phyloP scores from a whole-genome alignment of 2,329 filamentous ascomycete species.

The Lomentospora prolificans region DNA sequence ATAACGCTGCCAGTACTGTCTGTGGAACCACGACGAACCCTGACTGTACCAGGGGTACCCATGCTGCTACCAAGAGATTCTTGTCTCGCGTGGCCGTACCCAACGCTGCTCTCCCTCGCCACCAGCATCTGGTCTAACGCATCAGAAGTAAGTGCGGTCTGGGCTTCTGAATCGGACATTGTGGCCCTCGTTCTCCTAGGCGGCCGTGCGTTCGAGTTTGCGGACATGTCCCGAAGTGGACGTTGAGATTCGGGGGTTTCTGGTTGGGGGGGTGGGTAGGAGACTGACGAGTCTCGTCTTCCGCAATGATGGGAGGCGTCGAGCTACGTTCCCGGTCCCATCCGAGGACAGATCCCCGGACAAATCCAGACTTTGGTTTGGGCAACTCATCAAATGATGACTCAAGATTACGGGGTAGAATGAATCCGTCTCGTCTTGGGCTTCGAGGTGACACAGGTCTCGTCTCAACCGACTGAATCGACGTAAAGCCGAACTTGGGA shows the following conservation, averaged over 20 bases:
- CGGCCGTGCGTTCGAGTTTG: conserved; percentile 37
- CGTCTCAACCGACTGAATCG: conserved; percentile 35
- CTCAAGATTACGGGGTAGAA: conserved; percentile 39
- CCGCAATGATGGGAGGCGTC: conserved; percentile 38
- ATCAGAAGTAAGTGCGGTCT: conserved; percentile 74
- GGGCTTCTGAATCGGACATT: conserved; percentile 41
- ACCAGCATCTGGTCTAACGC: conserved; percentile 69
- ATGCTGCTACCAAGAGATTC: conserved; percentile 25
- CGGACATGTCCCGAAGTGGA: conserved; percentile 54
- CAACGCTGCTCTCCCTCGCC: conserved; percentile 29
- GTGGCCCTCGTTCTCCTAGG: conserved; percentile 23
- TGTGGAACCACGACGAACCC: conserved; percentile 32
- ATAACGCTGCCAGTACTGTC: conserved; percentile 38
- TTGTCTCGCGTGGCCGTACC: conserved; percentile 23
- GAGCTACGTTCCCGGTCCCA: conserved; percentile 5
- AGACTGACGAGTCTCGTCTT: conserved; percentile 54
- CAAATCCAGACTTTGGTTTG: conserved; percentile 10
- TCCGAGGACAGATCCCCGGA: conserved; percentile 22
- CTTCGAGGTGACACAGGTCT: conserved; percentile 37
- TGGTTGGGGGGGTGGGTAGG: conserved; percentile 27
- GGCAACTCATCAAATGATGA: conserved; percentile 18
- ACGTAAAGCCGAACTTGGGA: conserved; percentile 30
- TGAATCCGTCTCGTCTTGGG: conserved; percentile 45
- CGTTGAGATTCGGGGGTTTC: conserved; percentile 45
- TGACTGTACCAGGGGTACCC: conserved; percentile 30